Conservation (phyloP, 768 basidiomycete species). For the Lentinula sp. region DNA sequence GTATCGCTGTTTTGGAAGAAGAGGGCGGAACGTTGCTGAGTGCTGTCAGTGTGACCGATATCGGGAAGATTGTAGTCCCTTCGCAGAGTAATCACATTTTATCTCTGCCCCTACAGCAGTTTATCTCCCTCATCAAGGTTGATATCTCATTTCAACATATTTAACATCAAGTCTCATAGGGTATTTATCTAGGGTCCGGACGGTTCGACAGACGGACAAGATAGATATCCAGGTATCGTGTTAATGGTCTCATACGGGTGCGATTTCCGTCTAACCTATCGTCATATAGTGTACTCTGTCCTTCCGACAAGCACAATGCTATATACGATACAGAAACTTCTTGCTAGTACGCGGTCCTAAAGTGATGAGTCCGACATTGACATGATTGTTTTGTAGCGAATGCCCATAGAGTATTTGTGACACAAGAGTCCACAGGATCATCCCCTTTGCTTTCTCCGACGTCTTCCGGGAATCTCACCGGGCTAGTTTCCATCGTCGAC, state of each 20-base stretch:
- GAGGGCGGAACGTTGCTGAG: conserved; percentile 58
- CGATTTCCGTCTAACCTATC: not conserved
- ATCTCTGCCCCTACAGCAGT: conserved; percentile 59
- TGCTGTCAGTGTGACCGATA: conserved; percentile 77
- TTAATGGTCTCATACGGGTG: not conserved
- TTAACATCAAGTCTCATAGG: not conserved
- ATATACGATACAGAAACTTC: conserved; percentile 73
- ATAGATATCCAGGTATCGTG: conserved; percentile 65
- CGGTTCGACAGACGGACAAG: conserved; percentile 74
- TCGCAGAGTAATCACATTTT: conserved; percentile 77
- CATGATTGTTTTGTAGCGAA: conserved; percentile 42
- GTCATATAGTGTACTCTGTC: conserved; percentile 58
- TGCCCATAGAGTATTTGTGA: conserved; percentile 75
- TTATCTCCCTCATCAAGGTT: conserved; percentile 71
- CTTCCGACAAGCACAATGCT: conserved; percentile 54
- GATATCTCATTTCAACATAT: not conserved
- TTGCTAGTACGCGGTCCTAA: conserved; percentile 59
- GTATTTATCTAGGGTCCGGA: conserved; percentile 44
- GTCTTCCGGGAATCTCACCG: conserved; percentile 47
- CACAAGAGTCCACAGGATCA: conserved; percentile 47
- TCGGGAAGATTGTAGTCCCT: conserved; percentile 78
- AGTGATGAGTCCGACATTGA: not conserved
- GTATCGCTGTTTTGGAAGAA: conserved; percentile 70
- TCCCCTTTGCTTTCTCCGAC: conserved; percentile 42
- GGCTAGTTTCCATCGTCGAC: conserved; percentile 80